These are phyloP conservation scores for Sesbania bispinosa DNA, from an alignment of 306 rosid genomes.

Conservation along the genomic window DNA sequence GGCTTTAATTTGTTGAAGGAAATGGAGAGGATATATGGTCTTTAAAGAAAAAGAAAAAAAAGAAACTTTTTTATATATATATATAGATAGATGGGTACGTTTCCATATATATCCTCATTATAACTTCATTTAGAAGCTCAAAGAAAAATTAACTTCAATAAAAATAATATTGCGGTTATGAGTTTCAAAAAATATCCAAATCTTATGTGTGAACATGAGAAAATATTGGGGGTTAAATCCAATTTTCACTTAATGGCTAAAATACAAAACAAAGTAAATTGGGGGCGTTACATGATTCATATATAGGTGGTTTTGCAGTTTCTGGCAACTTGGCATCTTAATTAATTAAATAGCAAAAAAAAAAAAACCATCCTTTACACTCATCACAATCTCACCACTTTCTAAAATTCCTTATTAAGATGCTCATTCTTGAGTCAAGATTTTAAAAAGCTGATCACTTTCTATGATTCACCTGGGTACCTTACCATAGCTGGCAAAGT, in stretches of 20 bases:
- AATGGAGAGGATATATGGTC: neutral
- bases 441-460: neutral
- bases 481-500: neutral
- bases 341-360: neutral
- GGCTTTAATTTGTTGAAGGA: neutral
- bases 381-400: neutral
- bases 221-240: neutral
- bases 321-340: neutral
- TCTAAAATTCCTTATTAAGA: neutral
- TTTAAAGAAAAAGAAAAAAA: neutral
- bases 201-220: neutral
- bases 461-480: neutral
- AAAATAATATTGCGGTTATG: neutral
- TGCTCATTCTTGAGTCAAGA: neutral
- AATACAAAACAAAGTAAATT: constrained; percentile 3
- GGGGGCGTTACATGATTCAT: neutral
- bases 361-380: too few species aligned
- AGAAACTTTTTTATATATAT: too few species aligned
- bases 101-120: neutral
- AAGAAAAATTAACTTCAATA: too few species aligned
- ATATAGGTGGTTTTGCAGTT: neutral
- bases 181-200: neutral
- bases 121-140: neutral
- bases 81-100: neutral
- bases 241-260: constrained; percentile 17